phyloP scores from a whole-genome alignment of 2,329 filamentous ascomycete species.

The Colletotrichum nymphaeae region DNA sequence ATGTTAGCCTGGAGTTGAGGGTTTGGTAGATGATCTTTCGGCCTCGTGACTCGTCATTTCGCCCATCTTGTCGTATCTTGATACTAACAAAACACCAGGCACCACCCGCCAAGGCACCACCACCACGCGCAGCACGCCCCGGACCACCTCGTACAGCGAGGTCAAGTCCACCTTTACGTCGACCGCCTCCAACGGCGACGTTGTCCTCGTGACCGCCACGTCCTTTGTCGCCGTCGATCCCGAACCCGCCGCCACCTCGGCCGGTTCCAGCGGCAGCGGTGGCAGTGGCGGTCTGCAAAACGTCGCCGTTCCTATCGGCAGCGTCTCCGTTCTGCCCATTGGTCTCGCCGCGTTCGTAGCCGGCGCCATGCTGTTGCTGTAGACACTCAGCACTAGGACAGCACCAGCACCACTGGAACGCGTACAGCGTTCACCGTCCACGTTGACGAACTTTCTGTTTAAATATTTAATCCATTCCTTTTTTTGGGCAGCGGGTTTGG shows the following conservation, averaged over 20 bases:
- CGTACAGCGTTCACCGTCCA: neutral
- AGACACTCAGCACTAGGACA: neutral
- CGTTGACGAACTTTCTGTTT: constrained; percentile 11
- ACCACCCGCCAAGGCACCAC: constrained; percentile 46
- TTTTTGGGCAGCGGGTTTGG: neutral
- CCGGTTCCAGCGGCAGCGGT: constrained; percentile 25
- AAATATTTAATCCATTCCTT: constrained; percentile 26
- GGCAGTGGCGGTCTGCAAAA: constrained; percentile 50
- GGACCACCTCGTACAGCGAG: constrained; percentile 49
- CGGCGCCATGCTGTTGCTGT: constrained; percentile 34
- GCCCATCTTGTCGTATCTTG: neutral
- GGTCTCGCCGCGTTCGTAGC: constrained; percentile 42
- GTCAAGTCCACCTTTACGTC: constrained; percentile 57
- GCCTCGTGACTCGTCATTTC: neutral
- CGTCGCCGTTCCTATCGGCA: constrained; percentile 42
- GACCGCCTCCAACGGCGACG: constrained; percentile 56
- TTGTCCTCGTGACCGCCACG: constrained; percentile 60
- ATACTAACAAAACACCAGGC: constrained; percentile 31
- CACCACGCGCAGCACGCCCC: constrained; percentile 37
- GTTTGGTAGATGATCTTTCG: neutral
- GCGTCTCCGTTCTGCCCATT: constrained; percentile 36
- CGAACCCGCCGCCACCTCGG: constrained; percentile 42
- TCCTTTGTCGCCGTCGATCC: constrained; percentile 59
- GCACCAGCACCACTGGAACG: neutral
- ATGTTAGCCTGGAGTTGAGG: constrained; percentile 5